Base-by-base conservation (phyloP, 2,329 filamentous ascomycete species). In the Botrytis aclada region DNA sequence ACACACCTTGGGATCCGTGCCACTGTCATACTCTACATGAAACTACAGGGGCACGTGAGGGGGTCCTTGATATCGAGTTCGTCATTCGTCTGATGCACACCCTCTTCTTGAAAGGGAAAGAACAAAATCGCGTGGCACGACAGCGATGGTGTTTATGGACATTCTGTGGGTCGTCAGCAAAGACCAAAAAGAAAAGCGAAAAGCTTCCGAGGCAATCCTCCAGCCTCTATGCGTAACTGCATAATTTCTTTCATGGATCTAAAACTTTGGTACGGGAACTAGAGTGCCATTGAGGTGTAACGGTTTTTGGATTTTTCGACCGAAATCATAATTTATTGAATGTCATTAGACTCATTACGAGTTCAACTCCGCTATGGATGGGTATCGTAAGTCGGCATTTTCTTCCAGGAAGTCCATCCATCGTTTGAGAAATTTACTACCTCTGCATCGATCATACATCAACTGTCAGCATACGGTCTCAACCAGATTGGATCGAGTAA, bases 401-500 rank as follows among this genome's bases (percentile, higher is more conserved):
- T 97, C 93, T 82, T 98, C 95, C 43, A 98, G 85, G 81, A 92
- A 95, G 16, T 87, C 88, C 93, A 98, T 97, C 96, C 95, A 98
- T 75, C 87, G 87, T 82, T 93, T 94, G 75, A 98, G 86, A 80
- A 97, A 98, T 73, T 86, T 86, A 82, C 93, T 94, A 37, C 95
- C 95, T 83, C 93, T 97, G 78, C 75, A 76, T 47, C 72, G 74
- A 78, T 78, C 65, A 77, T 69, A 77, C 74, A 70, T 60, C 54
- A 69, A 75, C 77, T 62, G 76, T 80, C 74, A 80, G 79, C 41
- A 47, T 67, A 20, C 37, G 66, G 73, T 76, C 74, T 77, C 76
- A 74, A 67, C 43, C 14, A 45, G 29, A 65, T 74, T 29, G 29
- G 34, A 56, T 41, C 18, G 25, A 69, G 54, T 58, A 51, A 62